Conservation (phyloP, 441 rosid species). For the Gossypium gossypioides region DNA sequence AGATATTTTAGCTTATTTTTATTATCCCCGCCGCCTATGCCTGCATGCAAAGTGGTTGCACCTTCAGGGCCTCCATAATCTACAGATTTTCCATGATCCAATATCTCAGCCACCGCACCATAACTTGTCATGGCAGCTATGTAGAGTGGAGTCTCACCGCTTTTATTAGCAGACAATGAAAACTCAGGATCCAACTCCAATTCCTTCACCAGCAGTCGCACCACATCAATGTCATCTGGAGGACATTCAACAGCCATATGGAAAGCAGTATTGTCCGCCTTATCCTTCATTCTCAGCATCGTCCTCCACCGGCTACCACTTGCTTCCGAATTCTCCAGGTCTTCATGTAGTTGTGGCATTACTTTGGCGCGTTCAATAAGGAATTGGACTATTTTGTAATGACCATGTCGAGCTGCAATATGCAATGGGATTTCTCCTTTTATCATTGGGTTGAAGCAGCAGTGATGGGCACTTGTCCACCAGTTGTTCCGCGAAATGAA, state of each 20-base stretch:
- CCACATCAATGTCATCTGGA: neutral
- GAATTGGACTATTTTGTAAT: neutral
- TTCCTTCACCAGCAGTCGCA: neutral
- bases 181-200: neutral
- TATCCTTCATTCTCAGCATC: conserved; percentile 1
- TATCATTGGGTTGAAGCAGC: conserved; percentile 2
- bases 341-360: neutral
- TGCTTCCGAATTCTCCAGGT: neutral
- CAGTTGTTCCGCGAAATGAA: neutral
- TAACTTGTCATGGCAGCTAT: neutral
- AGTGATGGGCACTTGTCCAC: neutral
- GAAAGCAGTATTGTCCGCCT: conserved; percentile 11
- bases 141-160: conserved; percentile 1
- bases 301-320: neutral
- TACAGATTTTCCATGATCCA: neutral
- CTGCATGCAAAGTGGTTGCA: conserved; percentile 24
- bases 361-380: neutral
- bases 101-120: neutral
- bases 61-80: conserved; percentile 3
- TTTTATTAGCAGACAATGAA: neutral
- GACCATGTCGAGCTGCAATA: conserved; percentile 1
- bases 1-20: neutral
- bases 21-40: neutral
- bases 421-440: conserved; percentile 13
- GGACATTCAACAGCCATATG: neutral